Base-by-base conservation (phyloP, 2,329 filamentous ascomycete genomes). In the Phialemonium atrogriseum region DNA sequence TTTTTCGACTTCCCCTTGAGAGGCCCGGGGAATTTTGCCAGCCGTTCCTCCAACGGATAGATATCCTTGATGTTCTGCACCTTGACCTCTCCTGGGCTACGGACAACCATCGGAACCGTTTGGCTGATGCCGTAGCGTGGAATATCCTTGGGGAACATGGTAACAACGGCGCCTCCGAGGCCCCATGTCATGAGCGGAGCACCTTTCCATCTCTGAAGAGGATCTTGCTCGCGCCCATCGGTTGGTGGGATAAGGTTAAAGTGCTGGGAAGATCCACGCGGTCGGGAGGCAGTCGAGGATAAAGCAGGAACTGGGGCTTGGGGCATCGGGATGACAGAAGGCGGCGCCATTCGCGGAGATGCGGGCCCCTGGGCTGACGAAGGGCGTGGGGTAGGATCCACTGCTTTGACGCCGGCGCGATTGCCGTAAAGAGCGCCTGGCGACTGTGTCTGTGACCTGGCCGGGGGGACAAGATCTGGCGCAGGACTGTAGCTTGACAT, bases 1-100 rank as follows among this genome's bases (percentile, higher is more conserved):
- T 98, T 98, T 67, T 94, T 96, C 2, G 80, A 77, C 52, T 95
- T 96, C 24, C 78, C 73, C 55, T 82, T 87, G 17, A 98, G 62
- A 4, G 93, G 91, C 0, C 91, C 91, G 0, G 91, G 91, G 48
- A 96, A 96, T 44, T 80, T 86, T 12, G 76, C 70, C 29, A 91
- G 62, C 3, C 78, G 72, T 20, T 91, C 85, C 15, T 75, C 65
- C 7, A 87, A 62, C 5, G 84, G 77, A 26, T 84, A 62, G 18
- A 85, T 65, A 25, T 87, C 77, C 51, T 82, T 91, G 39, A 84
- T 70, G 44, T 73, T 81, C 39, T 77, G 72, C n/a, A 89, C 63
- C 46, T 79, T 85, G 15, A 95, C 74, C 44, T 89, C 84, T 3
- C 91, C 91, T 12, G 85, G 77, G 27, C 74, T 83, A 28, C 86